phyloP scores from a whole-genome alignment of 129 eudicot genomes.

The Flaveria linearis region DNA sequence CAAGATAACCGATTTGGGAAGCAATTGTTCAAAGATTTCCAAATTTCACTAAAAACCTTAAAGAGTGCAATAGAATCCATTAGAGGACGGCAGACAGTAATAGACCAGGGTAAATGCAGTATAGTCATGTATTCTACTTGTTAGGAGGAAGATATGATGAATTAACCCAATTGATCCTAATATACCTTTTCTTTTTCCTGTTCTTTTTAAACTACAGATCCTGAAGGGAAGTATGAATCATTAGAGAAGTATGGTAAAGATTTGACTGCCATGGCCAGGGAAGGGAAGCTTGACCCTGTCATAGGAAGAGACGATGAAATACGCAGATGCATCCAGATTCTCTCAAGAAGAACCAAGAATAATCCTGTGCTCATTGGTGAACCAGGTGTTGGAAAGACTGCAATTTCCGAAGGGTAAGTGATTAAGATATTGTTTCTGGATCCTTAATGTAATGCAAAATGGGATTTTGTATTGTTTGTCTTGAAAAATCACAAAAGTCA shows the following conservation, averaged over 20 bases:
- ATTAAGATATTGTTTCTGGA: not conserved
- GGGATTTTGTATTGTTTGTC: not conserved
- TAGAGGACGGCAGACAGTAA: constrained; percentile 87
- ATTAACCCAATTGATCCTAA: not conserved
- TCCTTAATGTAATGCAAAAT: not conserved
- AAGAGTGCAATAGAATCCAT: constrained; percentile 71
- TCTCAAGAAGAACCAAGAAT: constrained; percentile 96
- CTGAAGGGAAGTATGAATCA: constrained; percentile 96
- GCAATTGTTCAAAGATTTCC: constrained; percentile 75
- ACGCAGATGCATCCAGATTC: constrained; percentile 93
- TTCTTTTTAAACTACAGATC: constrained; percentile 48
- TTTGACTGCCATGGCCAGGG: constrained; percentile 88
- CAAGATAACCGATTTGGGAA: constrained; percentile 88
- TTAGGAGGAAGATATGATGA: not conserved
- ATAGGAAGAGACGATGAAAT: constrained; percentile 99
- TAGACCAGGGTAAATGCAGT: constrained; percentile 78
- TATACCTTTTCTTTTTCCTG: not conserved
- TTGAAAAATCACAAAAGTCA: not conserved
- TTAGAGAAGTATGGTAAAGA: constrained; percentile 96
- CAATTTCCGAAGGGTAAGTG: constrained; percentile 93
- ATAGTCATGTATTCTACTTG: constrained; percentile 11
- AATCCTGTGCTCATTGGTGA: constrained; percentile 98
- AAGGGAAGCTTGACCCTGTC: constrained; percentile 96
- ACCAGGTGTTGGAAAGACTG: constrained; percentile 99
- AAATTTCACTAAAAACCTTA: constrained; percentile 56